Percentiles rank a stretch among this genome's conserved stretches.
These are phyloP conservation scores for Setomelanomma holmii DNA, from an alignment of 2,329 filamentous ascomycete species.

Conservation along the genomic window DNA sequence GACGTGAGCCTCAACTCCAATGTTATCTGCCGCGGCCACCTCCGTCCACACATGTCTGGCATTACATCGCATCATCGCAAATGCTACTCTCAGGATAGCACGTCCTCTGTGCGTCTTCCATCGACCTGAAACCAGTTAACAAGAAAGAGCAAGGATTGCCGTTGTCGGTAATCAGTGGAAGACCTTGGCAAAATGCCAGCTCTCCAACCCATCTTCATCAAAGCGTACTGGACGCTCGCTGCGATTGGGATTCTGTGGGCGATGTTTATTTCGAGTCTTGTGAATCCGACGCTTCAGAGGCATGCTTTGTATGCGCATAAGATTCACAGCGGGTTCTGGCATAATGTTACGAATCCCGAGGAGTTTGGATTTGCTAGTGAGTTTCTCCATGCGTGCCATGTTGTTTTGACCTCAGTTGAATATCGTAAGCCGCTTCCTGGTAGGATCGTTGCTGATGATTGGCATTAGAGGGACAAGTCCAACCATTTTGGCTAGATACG, in stretches of 20 bases:
- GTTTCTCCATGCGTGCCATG: slow-evolving; percentile 6
- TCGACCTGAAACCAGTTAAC: background rate
- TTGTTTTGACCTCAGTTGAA: background rate
- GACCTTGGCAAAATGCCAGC: slow-evolving; percentile 28
- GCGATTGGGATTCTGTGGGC: slow-evolving; percentile 70
- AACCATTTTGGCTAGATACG: slow-evolving; percentile 79
- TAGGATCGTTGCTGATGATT: background rate
- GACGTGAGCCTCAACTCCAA: too few relatives aligned
- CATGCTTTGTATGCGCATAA: slow-evolving; percentile 85
- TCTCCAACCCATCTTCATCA: slow-evolving; percentile 39
- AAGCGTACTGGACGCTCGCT: slow-evolving; percentile 48
- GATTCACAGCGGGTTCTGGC: slow-evolving; percentile 74
- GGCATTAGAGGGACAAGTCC: slow-evolving; percentile 78
- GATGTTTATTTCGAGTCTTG: slow-evolving; percentile 68
- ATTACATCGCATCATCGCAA: background rate
- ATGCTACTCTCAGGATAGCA: background rate
- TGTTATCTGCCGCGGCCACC: slow-evolving; percentile 1
- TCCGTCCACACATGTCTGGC: background rate
- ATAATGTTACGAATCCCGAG: slow-evolving; percentile 77
- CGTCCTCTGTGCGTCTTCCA: background rate
- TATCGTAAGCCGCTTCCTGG: background rate
- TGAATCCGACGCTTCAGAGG: slow-evolving; percentile 76
- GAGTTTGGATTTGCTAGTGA: slow-evolving; percentile 85
- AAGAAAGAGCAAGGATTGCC: background rate
- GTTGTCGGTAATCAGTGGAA: background rate